A percentile compares a stretch with the other conserved stretches of the same genome.
phyloP scores from a whole-genome alignment of 345 rosid species.

The Salix caprea region DNA sequence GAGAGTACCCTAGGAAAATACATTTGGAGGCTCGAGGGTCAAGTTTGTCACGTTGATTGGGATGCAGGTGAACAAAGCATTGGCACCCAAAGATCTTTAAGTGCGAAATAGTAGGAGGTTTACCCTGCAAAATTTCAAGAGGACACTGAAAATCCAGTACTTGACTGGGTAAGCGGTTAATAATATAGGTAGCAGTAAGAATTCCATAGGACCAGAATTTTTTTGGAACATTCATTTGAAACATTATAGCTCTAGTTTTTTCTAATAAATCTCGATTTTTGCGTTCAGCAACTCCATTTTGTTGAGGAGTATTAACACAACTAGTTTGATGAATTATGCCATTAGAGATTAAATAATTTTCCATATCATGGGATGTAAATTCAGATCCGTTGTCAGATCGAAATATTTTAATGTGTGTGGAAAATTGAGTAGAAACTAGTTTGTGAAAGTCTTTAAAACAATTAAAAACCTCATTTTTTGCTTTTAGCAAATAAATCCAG shows the following conservation, averaged over 20 bases:
- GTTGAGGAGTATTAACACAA: background rate
- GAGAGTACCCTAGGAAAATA: background rate
- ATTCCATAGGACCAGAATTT: background rate
- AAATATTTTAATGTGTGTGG: background rate
- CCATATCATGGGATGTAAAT: background rate
- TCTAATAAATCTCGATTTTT: background rate
- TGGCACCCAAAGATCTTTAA: background rate
- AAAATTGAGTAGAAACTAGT: background rate
- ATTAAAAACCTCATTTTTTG: background rate
- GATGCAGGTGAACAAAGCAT: background rate
- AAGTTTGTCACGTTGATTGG: background rate
- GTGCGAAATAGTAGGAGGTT: background rate
- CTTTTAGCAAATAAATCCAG: no score
- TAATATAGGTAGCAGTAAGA: background rate
- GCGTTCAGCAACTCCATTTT: background rate
- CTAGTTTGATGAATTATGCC: background rate
- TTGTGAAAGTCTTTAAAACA: background rate
- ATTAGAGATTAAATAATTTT: background rate
- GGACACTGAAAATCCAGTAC: background rate
- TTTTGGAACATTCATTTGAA: constrained; percentile 1
- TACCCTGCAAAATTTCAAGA: background rate
- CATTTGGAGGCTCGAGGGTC: no score
- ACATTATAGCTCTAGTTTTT: constrained; percentile 3
- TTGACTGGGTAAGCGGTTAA: background rate
- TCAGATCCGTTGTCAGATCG: background rate